Base-by-base conservation (phyloP, 169 alveolate species). In the Plasmodium vivax region DNA sequence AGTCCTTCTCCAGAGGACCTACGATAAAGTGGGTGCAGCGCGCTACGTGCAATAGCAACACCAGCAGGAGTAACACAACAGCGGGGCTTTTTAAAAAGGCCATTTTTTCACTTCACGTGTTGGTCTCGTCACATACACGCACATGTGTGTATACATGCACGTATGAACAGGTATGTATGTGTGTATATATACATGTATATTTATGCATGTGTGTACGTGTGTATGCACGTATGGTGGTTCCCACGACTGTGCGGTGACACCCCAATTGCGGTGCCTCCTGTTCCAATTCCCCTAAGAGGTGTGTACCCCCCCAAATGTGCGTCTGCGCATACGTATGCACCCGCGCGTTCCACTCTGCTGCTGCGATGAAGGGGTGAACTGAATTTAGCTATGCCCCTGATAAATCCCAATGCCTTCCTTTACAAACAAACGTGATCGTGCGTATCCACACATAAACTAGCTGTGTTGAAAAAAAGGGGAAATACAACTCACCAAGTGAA, bases 21-120 rank as follows among this genome's bases (percentile, higher is more conserved):
- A 90, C 41, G 34, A 47, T 79, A 80, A 90, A 68, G 71, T 90
- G 94, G 6, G 94, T 90, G 74, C 90, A 90, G n/a, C 34, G 73
- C 45, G 80, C 74, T 80, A 36, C 54, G 72, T 62, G 77, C 47
- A 36, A 58, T 43, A 54, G 82, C 19, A 62, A 56, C 43, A 90
- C 62, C 73, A 68, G 30, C 32, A 62, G 71, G 45, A 90, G 38
- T 43, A 56, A 75, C 14, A 45, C 43, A 30, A 73, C 56, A 3
- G 30, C 30, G 7, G 41, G 32, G 45, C 27, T 47, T 41, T 85
- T 85, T 10, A 43, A 41, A 74, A 74, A 85, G 23, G 30, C 81
- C 93, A 85, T 85, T 34, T 75, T 75, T 47, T 9, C 77, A 47
- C 81, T 85, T 74, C 56, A 75, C 68, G 62, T 45, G 19, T 8